Evolutionary conservation across 495 filamentous ascomycete genomes (phyloP), one percentile per base, ranked within the genome.

Genomic region (Penicillium samsonianum): DNA sequence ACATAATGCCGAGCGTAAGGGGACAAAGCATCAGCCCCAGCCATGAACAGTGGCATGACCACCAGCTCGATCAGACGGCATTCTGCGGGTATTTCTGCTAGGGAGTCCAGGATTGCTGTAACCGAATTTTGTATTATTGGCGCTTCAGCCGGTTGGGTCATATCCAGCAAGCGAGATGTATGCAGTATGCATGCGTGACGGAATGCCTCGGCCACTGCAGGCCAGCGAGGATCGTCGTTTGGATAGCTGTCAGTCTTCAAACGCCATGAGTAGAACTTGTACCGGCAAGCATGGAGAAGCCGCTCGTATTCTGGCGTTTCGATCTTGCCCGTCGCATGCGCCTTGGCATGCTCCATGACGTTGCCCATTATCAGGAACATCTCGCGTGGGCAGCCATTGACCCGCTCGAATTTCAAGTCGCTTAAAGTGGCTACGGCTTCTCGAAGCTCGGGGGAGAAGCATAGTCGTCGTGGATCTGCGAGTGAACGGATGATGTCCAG

Each of bases 401-500:
- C 73, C 17, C 61, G 50, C 50, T 76, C 73, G 22, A 76, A 74
- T 49, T 61, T 66, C 2, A 65, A 35, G 37, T 72, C 65, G 20
- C 68, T 65, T 5, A 69, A 49, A 37, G 48, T 66, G 14, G 70
- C 53, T 1, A 76, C 44, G 37, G 65, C 64, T 49, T 69, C 60
- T 12, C 73, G 67, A 26, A 76, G 65, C 2, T 72, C 60, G 23
- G 68, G 67, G 0, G 71, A 61, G 40, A 76, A 76, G 49, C 70
- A 76, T 5, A 76, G 56, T 44, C 66, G 52, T 33, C 65, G 65
- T 0, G 73, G 61, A 4, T 63, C 63, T 19, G 73, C 59, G 54
- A 76, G 70, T 20, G 70, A 65, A 7, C 73, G 70, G 33, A 76
- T 72, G 8, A 76, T 73, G 60, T 76, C 73, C 12, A 76, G 59